Base-by-base conservation (phyloP, 164 flowering plant genomes). In the Annona cherimola region DNA sequence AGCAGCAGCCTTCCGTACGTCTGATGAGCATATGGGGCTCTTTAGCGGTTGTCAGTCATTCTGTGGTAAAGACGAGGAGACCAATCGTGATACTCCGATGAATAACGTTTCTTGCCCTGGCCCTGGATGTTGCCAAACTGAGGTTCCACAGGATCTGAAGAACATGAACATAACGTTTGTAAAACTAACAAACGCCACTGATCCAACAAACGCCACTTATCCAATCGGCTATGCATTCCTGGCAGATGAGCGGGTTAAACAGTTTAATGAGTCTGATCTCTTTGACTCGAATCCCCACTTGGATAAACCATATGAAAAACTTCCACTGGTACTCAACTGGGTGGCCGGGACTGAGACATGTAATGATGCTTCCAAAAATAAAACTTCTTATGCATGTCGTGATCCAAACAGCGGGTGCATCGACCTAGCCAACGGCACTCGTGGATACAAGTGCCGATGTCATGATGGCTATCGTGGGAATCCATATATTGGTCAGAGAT, bases 391-490 rank as follows among this genome's bases (percentile, higher is more conserved):
- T 35, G 73, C 73, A 3, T 77, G 79, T 39, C 39, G 66, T 1
- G 14, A 18, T 6, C n/a, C n/a, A n/a, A 66, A 77, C 12, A 70
- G 64, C 20, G 1, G 3, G 8, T 73, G 79, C 5, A 5, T 2
- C 11, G 9, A 73, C 19, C 66, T 71, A 1, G 45, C 11, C 35
- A 66, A 73, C 6, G 71, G 74, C 2, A n/a, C n/a, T n/a, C 63
- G 45, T n/a, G 79, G 76, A 1, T 73, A 77, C 70, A 50, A 26
- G 16, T 77, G 79, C 42, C 3, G 39, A 8, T 77, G 79, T 42
- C 40, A 7, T 1, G 3, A 45, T 39, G 79, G 74, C 19, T 70
- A 77, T 18, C 3, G 50, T 8, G 79, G 79, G 42, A 77, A 77
- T 4, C 79, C 79, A 26, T 77, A 77, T 66, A 54, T 77, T 8